Evolutionary conservation across 177 flowering plant genomes (phyloP), one percentile per base, ranked within the genome.

Genomic region (Vitis hybrid): DNA sequence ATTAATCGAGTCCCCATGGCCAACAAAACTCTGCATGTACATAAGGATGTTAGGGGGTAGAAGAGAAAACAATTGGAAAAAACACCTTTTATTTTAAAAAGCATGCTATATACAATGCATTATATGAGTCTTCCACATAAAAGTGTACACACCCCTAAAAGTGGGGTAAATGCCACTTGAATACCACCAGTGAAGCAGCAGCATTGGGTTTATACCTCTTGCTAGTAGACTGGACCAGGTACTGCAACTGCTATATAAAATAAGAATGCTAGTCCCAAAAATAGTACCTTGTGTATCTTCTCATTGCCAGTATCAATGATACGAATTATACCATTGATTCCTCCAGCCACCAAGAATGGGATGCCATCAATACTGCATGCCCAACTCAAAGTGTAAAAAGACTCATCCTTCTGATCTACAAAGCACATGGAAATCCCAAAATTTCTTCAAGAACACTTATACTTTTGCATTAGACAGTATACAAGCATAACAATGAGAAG

Each of bases 1-100:
- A 74, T 95, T 95, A 66, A 95, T 80, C 1, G 99, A 91, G 74
- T 91, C 99, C 54, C 99, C 99, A 81, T 95, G 99, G 66, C 99
- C 98, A 64, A 95, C 97, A 80, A 91, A 90, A 80, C 91, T 93
- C 99, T 95, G 86, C 84, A 80, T 2, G 62, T 52, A 70, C 32
- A 65, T 23, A 26, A 48, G 23, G 56, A 73, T 11, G 34, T 64
- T 15, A 58, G 26, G 18, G 57, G 51, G 48, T 39, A 52, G 14
- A 61, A 52, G 15, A 23, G 32, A 21, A 51, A 39, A 39, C 45
- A 39, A 39, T 39, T 5, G 9, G 8, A 6, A 39, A 39, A 39
- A 39, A 39, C 6, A 7, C 8, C 6, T 39, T 39, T 39, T 39
- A 39, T 39, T 39, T 39, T 9, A 14, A 58, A 39, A 30, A 65